A percentile compares a stretch with the other conserved stretches of the same genome.
phyloP scores from a whole-genome alignment of 2,329 filamentous ascomycete genomes.

The Triangularia setosa region DNA sequence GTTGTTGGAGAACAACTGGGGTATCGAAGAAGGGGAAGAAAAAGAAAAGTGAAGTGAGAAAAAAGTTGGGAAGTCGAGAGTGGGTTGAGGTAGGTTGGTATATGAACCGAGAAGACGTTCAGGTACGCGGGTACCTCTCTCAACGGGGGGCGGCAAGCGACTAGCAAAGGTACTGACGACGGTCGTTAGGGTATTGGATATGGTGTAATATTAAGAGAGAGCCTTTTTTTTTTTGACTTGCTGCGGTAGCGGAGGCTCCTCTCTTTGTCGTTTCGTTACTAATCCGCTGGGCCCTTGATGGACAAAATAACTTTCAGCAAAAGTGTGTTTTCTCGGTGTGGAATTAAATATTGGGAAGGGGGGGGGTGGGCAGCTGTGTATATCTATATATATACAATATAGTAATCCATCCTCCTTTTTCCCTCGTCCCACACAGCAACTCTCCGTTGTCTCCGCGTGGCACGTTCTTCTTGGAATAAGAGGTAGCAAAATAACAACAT shows the following conservation, averaged over 20 bases:
- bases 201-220: neutral
- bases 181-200: neutral
- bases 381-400: neutral
- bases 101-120: neutral
- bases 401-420: neutral
- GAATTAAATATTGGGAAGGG: neutral
- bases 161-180: neutral
- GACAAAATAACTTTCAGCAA: neutral
- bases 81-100: neutral
- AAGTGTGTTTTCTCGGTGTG: neutral
- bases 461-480: neutral
- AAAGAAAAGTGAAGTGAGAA: neutral
- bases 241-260: neutral
- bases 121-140: neutral
- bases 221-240: neutral
- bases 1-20: neutral
- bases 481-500: too few relatives aligned
- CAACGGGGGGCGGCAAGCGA: neutral
- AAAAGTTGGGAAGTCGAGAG: neutral
- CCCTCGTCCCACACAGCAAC: too few relatives aligned
- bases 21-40: neutral
- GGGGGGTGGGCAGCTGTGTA: neutral
- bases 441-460: neutral
- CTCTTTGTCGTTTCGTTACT: neutral
- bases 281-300: neutral